Evolutionary conservation across 2,329 filamentous ascomycete species (phyloP).

Genomic region (Phaeosphaeria sp.): DNA sequence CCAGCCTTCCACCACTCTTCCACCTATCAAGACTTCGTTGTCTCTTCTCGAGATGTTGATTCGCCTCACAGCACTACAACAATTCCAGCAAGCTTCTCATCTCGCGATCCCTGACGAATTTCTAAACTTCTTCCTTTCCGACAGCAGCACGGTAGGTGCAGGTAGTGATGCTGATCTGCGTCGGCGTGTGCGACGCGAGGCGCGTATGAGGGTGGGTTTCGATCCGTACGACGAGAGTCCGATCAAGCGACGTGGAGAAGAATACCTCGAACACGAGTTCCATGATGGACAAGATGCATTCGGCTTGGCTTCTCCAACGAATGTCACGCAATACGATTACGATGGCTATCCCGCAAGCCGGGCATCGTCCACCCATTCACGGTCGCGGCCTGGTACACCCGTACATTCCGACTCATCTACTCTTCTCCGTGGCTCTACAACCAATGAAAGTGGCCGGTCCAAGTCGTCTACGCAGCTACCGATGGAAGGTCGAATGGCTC

Average conservation of each 20-base stretch:
- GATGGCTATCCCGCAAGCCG: conserved; percentile 35
- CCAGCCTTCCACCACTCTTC: conserved; percentile 42
- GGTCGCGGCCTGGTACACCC: conserved; percentile 26
- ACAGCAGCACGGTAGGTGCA: conserved; percentile 70
- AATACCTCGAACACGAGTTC: conserved; percentile 62
- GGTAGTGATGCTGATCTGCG: conserved; percentile 68
- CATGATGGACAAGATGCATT: conserved; percentile 20
- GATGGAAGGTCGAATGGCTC: conserved; percentile 6
- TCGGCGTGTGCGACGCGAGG: conserved; percentile 65
- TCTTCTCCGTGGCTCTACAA: conserved; percentile 17
- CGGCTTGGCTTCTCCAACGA: conserved; percentile 9
- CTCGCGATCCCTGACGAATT: conserved; percentile 90
- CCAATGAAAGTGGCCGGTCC: conserved; percentile 9
- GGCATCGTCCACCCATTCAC: conserved; percentile 22
- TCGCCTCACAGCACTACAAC: conserved; percentile 83
- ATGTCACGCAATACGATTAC: conserved; percentile 32
- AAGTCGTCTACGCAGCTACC: conserved; percentile 25
- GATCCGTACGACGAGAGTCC: conserved; percentile 76
- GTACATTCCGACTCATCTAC: conserved; percentile 11
- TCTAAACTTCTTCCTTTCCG: conserved; percentile 82
- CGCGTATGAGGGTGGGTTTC: conserved; percentile 68
- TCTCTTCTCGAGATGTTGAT: conserved; percentile 90
- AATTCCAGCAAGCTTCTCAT: conserved; percentile 89
- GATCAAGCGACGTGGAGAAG: conserved; percentile 69
- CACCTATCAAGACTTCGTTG: conserved; percentile 67